Evolutionary conservation across 2,329 filamentous ascomycete genomes (phyloP), one percentile per base, ranked within the genome.

Genomic region (Blastomyces emzantsi): DNA sequence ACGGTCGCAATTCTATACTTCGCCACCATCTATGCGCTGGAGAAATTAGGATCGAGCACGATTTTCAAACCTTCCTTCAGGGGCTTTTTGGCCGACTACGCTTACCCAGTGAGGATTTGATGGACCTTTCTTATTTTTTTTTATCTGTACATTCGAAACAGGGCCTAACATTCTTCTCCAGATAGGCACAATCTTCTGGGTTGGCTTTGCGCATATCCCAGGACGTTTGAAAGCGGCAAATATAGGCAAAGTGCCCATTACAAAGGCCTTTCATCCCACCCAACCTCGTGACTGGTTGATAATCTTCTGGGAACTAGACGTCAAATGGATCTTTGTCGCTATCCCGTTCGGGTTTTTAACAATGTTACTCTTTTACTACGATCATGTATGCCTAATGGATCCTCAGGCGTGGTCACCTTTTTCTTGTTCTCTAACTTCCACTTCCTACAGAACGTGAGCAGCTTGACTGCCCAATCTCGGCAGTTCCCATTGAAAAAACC

Each of bases 401-500:
- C 30, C 43, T 17, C 17, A n/a, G 5, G 19, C 43, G 5, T 45
- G 43, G 19, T 45, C 43, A n/a, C n/a, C 17, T 43, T 15, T 43
- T 43, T 67, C 15, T 7, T 28, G 6, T 22, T 15, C 17, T 22
- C 41, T 63, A 22, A 57, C 62, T 25, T 61, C 13, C 13, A 45
- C 43, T 45, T 45, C 43, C 15, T 15, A 25, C 36, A 77, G 77
- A 80, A 80, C 49, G 80, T 85, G 61, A 83, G 80, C 65, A 82
- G 80, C 30, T 75, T 85, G 41, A 83, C 80, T 11, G 82, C 83
- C 0, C 83, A 85, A 71, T 82, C 81, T 17, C 80, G 79, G 33
- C 78, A 83, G 33, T 85, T 82, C 58, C 83, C 83, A 0, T 74
- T 85, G 13, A 79, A 78, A 61, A 85, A 85, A 67, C 83, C 83